These are phyloP conservation scores for Exobasidium rhododendri DNA, from an alignment of 1,284 basidiomycete genomes.

Conservation along the genomic window DNA sequence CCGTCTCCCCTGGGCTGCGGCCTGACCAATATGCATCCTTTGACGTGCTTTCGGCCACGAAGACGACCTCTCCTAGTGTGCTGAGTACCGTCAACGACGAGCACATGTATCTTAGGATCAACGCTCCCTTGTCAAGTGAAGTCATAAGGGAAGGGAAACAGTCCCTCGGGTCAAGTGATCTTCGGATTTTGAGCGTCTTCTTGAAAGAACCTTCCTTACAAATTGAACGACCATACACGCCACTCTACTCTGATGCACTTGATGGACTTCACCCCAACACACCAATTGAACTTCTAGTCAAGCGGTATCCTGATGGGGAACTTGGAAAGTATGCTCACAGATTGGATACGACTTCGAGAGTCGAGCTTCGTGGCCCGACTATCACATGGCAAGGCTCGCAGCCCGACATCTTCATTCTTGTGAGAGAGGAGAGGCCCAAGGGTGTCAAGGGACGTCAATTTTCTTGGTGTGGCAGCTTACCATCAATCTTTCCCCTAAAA, in stretches of 20 bases:
- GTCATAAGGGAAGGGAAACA: slow-evolving; percentile 24
- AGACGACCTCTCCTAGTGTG: neutral
- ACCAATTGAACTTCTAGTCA: slow-evolving; percentile 28
- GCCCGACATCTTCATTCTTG: slow-evolving; percentile 17
- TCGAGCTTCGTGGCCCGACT: slow-evolving; percentile 33
- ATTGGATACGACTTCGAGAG: slow-evolving; percentile 16
- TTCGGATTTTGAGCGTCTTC: slow-evolving; percentile 11
- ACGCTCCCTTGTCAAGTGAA: slow-evolving; percentile 11
- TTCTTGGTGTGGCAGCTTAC: neutral
- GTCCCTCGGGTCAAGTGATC: neutral
- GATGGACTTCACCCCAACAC: slow-evolving; percentile 16
- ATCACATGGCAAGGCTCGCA: slow-evolving; percentile 25
- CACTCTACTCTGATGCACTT: slow-evolving; percentile 28
- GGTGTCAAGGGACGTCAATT: slow-evolving; percentile 10
- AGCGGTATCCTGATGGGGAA: slow-evolving; percentile 38
- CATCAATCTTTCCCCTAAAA: slow-evolving; percentile 23
- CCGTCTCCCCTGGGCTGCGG: neutral
- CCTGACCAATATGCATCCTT: slow-evolving; percentile 5
- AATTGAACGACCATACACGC: slow-evolving; percentile 41
- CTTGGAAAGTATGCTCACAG: slow-evolving; percentile 29
- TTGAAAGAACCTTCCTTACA: slow-evolving; percentile 29
- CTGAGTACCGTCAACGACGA: neutral
- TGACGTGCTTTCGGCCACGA: neutral
- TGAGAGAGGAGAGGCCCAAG: neutral
- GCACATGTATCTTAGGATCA: slow-evolving; percentile 3